These are phyloP conservation scores for Cercospora citrullina DNA, from an alignment of 2,329 filamentous ascomycete species.

Conservation along the genomic window DNA sequence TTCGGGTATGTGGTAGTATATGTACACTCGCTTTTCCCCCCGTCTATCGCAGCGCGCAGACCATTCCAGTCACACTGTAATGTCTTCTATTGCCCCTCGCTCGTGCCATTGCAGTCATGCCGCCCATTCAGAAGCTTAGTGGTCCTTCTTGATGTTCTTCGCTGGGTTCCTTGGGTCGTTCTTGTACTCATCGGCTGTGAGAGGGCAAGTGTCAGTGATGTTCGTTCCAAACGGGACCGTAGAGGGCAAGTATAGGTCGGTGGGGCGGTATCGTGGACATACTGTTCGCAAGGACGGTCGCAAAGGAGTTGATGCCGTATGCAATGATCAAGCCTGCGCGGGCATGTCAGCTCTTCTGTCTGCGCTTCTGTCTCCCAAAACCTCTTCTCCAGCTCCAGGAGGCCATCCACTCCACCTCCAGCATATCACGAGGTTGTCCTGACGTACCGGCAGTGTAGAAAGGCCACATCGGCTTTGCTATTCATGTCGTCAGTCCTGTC, in stretches of 20 bases:
- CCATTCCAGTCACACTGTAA: neutral
- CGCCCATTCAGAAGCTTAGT: constrained; percentile 25
- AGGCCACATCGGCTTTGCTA: constrained; percentile 86
- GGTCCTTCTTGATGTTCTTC: constrained; percentile 41
- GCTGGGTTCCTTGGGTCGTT: constrained; percentile 88
- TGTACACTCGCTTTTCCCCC: neutral
- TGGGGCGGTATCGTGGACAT: constrained; percentile 45
- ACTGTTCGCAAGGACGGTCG: constrained; percentile 77
- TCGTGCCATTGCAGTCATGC: neutral
- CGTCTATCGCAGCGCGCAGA: constrained; percentile 1
- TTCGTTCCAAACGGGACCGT: neutral
- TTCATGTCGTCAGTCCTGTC: constrained; percentile 30
- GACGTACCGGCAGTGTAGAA: constrained; percentile 88
- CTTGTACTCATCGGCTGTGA: constrained; percentile 85
- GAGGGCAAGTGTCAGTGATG: constrained; percentile 12
- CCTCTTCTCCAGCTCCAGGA: constrained; percentile 8
- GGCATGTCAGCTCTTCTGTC: constrained; percentile 23
- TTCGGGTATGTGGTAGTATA: constrained; percentile 7
- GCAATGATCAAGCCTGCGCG: constrained; percentile 73
- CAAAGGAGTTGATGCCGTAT: constrained; percentile 86
- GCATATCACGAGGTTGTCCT: neutral
- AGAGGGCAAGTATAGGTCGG: neutral
- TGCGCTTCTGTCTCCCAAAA: neutral
- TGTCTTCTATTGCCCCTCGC: constrained; percentile 2
- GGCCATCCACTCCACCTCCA: neutral